Base-by-base conservation (phyloP, 805 yeast species). In the Torulaspora gathmanii region DNA sequence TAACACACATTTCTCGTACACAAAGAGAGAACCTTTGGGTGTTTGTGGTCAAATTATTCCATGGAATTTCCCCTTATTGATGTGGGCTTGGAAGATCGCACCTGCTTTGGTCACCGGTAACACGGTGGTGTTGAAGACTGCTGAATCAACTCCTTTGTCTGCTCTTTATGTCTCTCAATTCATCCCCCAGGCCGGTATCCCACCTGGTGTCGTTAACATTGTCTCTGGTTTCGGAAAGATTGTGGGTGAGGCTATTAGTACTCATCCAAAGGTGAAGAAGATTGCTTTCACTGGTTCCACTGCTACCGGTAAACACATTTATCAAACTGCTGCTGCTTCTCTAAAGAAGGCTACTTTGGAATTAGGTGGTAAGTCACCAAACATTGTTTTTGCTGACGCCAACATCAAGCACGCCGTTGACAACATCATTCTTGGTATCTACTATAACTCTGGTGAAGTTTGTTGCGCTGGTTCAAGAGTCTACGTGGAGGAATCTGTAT, bases 271-370 rank as follows among this genome's bases (percentile, higher is more conserved):
- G 65, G 80, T 90, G 59, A 86, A 86, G 72, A 90, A 90, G 76
- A 76, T 90, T 62, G 95, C 96, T 10, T 90, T 90, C 72, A 90
- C 97, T 46, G 97, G 97, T 56, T 89, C 96, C 30, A 90, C 96
- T 44, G 88, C 83, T 37, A 82, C 88, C 51, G 98, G 97, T 63
- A 84, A 86, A 67, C 70, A 70, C 58, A 86, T 90, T 63, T 83
- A 86, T 83, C 78, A 77, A 68, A 74, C 77, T 50, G 90, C 95
- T 50, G 87, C 95, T 53, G 80, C 79, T 51, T 77, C 86, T 39
- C 75, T 90, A 68, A 90, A 90, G 77, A 88, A 86, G 68, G 87
- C 89, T 52, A 90, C 97, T 35, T 77, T 90, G 64, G 98, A 90
- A 73, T 80, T 89, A 60, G 98, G 98, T 64, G 98, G 98, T 65